Evolutionary conservation across 176 grass and related monocot species (phyloP), one percentile per base, ranked within the genome.

Genomic region (Triticum aestivum): DNA sequence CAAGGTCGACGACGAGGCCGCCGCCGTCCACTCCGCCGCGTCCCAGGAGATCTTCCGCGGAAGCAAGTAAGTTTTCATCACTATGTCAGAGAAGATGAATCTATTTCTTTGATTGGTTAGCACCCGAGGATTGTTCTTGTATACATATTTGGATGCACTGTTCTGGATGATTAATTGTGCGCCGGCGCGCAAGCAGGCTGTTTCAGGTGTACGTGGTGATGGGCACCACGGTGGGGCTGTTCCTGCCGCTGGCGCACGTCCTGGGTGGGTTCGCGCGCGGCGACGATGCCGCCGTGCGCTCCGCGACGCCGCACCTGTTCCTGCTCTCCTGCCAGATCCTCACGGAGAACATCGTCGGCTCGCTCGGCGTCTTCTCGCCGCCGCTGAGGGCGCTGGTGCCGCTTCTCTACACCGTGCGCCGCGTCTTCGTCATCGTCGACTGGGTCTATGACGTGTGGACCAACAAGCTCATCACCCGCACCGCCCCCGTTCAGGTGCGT

Each of bases 241-340:
- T 98, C 93, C 88, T 98, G 21, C 96, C 93, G 44, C 80, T 98
- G 88, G 93, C 93, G 76, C 92, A 95, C 94, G 96, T 94, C 71
- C 90, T 98, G 74, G 96, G 96, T 9, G 93, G 91, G 13, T 98
- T 98, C 85, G 96, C 91, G 20, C 88, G 93, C 13, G 90, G 93
- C 1, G 96, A 95, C 80, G 96, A 95, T 9, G 75, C 82, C 4
- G 88, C 91, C 6, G 88, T 95, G 82, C 79, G 88, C 47, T 87
- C 91, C 2, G 90, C 91, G 24, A 95, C 96, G 80, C 96, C 96
- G 41, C 96, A 95, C 81, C 88, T 98, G 29, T 98, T 98, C 90
- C 76, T 98, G 69, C 84, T 98, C 12, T 94, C 93, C 0, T 98
- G 93, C 84, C 96, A 98, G 88, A 92, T 98, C 79, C 83, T 98